Conservation (phyloP, 306 rosid species). For the Casuarina cunninghamiana region DNA sequence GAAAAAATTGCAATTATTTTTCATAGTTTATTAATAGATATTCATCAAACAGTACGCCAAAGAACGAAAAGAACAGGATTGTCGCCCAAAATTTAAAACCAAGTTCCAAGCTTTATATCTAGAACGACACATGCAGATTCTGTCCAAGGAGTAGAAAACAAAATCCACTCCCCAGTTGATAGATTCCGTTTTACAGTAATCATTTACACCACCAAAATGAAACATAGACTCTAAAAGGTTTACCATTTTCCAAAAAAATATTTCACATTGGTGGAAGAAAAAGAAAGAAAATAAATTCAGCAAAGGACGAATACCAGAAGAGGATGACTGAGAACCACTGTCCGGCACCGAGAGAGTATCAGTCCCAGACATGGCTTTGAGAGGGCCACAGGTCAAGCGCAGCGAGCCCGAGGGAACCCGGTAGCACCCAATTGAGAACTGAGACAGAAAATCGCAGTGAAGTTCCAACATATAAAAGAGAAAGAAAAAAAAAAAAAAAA, state of each 20-base stretch:
- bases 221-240: background rate
- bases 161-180: background rate
- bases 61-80: background rate
- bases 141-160: background rate
- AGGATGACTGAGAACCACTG: constrained; percentile 29
- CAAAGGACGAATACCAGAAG: constrained; percentile 42
- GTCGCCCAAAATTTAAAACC: constrained; percentile 10
- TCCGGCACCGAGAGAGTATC: constrained; percentile 32
- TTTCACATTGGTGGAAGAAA: background rate
- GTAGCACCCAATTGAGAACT: constrained; percentile 23
- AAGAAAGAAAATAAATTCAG: background rate
- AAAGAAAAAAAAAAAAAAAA: background rate
- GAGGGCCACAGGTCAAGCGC: constrained; percentile 32
- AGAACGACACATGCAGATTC: background rate
- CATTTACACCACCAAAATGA: background rate
- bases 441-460: background rate
- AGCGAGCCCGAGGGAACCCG: constrained; percentile 33
- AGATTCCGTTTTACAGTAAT: background rate
- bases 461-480: background rate
- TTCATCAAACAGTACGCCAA: background rate
- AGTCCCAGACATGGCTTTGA: constrained; percentile 66
- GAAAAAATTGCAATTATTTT: background rate
- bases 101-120: background rate
- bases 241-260: background rate
- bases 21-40: too few relatives aligned